These are phyloP conservation scores for Tremellales sp. DNA, from an alignment of 1,284 basidiomycete species.

Conservation along the genomic window DNA sequence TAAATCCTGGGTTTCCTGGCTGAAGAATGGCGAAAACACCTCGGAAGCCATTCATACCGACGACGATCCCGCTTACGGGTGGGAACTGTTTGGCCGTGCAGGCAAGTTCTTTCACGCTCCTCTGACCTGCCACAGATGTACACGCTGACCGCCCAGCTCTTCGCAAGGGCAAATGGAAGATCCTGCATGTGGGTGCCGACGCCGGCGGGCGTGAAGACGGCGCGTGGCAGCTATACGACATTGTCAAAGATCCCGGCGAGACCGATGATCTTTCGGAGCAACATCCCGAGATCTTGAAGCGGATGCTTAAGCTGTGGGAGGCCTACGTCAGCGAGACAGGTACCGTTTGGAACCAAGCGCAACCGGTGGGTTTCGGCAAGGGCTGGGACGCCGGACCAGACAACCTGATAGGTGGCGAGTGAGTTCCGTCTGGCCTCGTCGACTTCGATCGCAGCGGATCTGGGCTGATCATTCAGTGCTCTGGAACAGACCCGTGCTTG, in stretches of 20 bases:
- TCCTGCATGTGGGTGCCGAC: constrained; percentile 17
- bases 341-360: constrained; percentile 6
- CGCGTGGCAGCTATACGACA: constrained; percentile 35
- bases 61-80: background rate
- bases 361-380: background rate
- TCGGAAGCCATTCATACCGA: constrained; percentile 5
- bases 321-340: constrained; percentile 11
- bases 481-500: background rate
- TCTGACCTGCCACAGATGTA: no score
- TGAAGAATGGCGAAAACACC: constrained; percentile 2
- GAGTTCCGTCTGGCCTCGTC: no score
- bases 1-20: constrained; percentile 18
- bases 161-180: constrained; percentile 29
- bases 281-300: constrained; percentile 12
- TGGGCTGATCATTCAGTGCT: background rate
- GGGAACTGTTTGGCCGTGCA: background rate
- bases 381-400: background rate
- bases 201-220: constrained; percentile 9
- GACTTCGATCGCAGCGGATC: no score
- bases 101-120: no score
- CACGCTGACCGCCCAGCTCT: no score
- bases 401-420: background rate
- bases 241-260: constrained; percentile 30
- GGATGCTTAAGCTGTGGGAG: constrained; percentile 18
- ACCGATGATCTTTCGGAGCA: constrained; percentile 15